Evolutionary conservation across 1,284 basidiomycete species (phyloP), one percentile per base, ranked within the genome.

Genomic region (Ustilago crameri): DNA sequence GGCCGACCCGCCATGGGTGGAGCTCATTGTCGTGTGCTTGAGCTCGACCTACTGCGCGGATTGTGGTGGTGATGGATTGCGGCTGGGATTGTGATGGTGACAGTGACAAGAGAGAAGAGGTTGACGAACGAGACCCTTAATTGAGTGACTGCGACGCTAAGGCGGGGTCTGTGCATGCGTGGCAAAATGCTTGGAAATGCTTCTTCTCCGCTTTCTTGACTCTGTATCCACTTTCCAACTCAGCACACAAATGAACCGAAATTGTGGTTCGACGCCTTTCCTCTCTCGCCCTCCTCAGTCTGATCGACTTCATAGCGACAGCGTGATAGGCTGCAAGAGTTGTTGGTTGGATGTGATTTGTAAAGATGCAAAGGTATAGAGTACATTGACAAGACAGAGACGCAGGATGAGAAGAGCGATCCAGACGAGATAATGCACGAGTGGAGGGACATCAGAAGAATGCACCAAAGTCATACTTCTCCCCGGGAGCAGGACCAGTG

Each of bases 401-500:
- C 20, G 37, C 38, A 37, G 3, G 17, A 48, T 15, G 15, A n/a
- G 23, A 32, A 20, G 35, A 34, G 30, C 20, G 37, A 45, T 8
- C 32, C 9, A 8, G 32, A n/a, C n/a, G n/a, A n/a, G 32, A 34
- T 34, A 34, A 8, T 37, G 49, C 43, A 24, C 35, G 15, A 14
- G 35, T 5, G 35, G 18, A 1, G 35, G 20, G 2, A 5, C 4
- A 7, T 50, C 34, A 76, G 57, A 79, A 79, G 68, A 78, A 75
- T 2, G 69, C 69, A 40, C 69, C 67, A 52, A 79, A 74, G 51
- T 79, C 75, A 50, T 75, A 79, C 47, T 71, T 74, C 17, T 79
- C 76, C 17, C 77, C 77, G 20, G 77, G 77, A 17, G 66, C 68
- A 30, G 77, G 75, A 12, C 73, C 68, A 12, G 54, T 58, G 18